These are phyloP conservation scores for Parafenestella ontariensis DNA, from an alignment of 2,329 filamentous ascomycete species.

Conservation along the genomic window DNA sequence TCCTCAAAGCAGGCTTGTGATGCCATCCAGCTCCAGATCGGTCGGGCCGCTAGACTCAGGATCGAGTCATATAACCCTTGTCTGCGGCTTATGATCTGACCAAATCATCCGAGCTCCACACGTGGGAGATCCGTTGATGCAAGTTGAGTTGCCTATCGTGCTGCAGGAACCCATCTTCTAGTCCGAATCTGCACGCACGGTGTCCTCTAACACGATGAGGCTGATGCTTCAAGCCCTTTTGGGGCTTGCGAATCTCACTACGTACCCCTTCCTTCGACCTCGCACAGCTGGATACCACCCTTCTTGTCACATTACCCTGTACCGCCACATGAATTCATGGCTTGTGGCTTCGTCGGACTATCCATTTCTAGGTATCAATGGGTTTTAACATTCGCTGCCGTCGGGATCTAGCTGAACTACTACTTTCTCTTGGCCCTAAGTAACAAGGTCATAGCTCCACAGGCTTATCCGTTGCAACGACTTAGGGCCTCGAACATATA, in stretches of 20 bases:
- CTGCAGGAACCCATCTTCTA: neutral
- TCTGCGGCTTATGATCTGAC: slow-evolving; percentile 14
- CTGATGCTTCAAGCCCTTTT: slow-evolving; percentile 10
- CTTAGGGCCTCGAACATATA: neutral
- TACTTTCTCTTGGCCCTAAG: slow-evolving; percentile 4
- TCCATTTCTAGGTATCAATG: slow-evolving; percentile 11
- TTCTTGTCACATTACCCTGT: slow-evolving; percentile 6
- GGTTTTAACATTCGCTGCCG: slow-evolving; percentile 1
- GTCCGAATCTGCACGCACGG: neutral
- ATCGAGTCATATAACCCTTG: slow-evolving; percentile 16
- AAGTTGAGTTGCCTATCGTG: slow-evolving; percentile 12
- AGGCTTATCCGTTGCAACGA: neutral
- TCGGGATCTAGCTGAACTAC: slow-evolving; percentile 4
- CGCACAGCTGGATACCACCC: slow-evolving; percentile 13
- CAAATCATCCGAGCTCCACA: slow-evolving; percentile 20
- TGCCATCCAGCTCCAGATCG: slow-evolving; percentile 19
- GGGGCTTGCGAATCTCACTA: slow-evolving; percentile 18
- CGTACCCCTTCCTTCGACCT: slow-evolving; percentile 5
- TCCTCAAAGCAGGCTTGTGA: slow-evolving; percentile 4
- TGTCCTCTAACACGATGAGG: slow-evolving; percentile 3
- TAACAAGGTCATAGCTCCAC: slow-evolving; percentile 2
- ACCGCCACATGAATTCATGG: slow-evolving; percentile 10
- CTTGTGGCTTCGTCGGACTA: slow-evolving; percentile 28
- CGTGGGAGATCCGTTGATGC: slow-evolving; percentile 16
- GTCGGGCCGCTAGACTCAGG: slow-evolving; percentile 23